A percentile compares a stretch with the other conserved stretches of the same genome.
These are phyloP conservation scores for Parmelia sp. DNA, from an alignment of 495 filamentous ascomycete genomes.

Conservation along the genomic window DNA sequence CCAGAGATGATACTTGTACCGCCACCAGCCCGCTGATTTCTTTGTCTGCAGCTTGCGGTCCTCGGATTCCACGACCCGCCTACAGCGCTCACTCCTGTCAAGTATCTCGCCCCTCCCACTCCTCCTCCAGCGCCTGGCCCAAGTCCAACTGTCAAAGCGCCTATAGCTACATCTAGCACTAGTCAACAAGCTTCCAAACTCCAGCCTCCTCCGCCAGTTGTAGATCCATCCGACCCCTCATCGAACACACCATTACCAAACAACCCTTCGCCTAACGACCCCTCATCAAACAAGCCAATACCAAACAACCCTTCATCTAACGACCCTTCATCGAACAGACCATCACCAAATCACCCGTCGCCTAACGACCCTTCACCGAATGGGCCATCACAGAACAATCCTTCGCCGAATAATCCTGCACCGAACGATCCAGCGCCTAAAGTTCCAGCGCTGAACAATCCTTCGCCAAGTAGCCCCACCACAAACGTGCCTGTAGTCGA, in stretches of 20 bases:
- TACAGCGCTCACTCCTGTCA: not conserved
- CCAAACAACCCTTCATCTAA: too few relatives aligned
- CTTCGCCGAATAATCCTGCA: not conserved
- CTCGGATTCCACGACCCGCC: not conserved
- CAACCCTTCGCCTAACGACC: too few relatives aligned
- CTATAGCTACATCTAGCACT: not conserved
- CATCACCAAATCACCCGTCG: not conserved
- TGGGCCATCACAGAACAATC: not conserved
- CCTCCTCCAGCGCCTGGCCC: not conserved
- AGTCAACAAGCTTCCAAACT: not conserved
- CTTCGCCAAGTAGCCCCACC: too few relatives aligned
- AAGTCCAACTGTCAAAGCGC: not conserved
- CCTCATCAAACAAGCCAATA: too few relatives aligned
- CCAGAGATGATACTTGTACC: not conserved
- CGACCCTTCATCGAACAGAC: not conserved
- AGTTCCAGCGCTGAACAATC: not conserved
- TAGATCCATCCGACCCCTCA: not conserved
- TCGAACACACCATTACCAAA: not conserved
- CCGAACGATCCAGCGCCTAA: not conserved
- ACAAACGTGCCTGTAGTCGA: not conserved
- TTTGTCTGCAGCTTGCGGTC: not conserved
- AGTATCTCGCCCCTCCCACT: not conserved
- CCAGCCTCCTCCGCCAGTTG: not conserved
- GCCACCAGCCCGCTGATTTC: not conserved
- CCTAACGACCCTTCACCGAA: not conserved